phyloP scores from a whole-genome alignment of 1,284 basidiomycete species.

The Boletus mariae region DNA sequence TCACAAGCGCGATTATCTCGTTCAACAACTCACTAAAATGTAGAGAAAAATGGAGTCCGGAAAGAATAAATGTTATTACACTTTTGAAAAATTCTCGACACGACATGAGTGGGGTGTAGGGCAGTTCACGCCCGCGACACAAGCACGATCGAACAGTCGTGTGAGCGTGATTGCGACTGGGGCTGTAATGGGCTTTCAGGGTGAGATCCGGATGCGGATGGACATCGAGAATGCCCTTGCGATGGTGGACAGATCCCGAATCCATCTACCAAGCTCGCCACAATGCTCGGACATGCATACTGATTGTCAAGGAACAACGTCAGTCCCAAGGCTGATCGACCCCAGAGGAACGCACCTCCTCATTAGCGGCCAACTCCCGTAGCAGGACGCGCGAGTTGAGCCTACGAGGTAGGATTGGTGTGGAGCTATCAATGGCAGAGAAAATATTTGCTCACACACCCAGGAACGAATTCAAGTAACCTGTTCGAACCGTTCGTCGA shows the following conservation, averaged over 20 bases:
- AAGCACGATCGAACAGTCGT: constrained; percentile 14
- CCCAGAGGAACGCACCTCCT: constrained; percentile 17
- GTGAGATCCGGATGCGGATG: constrained; percentile 7
- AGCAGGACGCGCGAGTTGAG: constrained; percentile 30
- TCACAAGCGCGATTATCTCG: not conserved
- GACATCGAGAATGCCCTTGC: constrained; percentile 7
- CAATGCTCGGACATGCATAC: constrained; percentile 25
- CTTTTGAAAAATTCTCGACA: not conserved
- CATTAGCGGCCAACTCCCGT: constrained; percentile 27
- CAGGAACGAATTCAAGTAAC: constrained; percentile 33
- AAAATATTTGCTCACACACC: constrained; percentile 24
- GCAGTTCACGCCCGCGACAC: constrained; percentile 14
- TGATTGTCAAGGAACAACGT: constrained; percentile 1
- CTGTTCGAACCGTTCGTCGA: constrained; percentile 2
- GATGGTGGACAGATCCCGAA: constrained; percentile 17
- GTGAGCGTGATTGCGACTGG: not conserved
- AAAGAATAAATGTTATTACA: not conserved
- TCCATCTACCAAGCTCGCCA: constrained; percentile 20
- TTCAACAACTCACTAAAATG: not conserved
- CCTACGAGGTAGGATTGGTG: constrained; percentile 7
- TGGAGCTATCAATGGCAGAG: not conserved
- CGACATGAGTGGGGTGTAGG: too few species aligned
- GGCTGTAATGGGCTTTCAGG: not conserved
- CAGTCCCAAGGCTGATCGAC: not conserved
- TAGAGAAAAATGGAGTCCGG: not conserved